Percentiles rank a stretch among this genome's conserved stretches.
These are phyloP conservation scores for Ascochyta viciae-villosae DNA, from an alignment of 2,329 filamentous ascomycete species.

Conservation along the genomic window DNA sequence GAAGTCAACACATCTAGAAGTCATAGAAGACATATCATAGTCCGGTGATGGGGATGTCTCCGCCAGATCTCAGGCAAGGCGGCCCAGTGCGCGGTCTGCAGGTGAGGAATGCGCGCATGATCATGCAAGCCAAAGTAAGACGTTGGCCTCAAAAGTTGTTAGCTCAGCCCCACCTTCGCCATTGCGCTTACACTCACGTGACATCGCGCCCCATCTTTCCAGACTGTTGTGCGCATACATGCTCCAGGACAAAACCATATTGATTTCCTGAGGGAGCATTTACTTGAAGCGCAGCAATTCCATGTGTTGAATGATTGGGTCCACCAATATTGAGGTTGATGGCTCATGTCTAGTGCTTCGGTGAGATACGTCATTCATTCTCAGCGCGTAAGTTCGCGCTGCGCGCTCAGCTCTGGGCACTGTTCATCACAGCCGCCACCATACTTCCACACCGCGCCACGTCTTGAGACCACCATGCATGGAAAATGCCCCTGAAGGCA, in stretches of 20 bases:
- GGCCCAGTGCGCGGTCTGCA: neutral
- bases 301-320: neutral
- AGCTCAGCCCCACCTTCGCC: conserved; percentile 3
- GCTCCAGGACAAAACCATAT: neutral
- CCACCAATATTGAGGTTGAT: neutral
- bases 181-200: neutral
- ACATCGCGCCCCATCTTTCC: neutral
- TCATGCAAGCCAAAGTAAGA: conserved; percentile 2
- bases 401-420: conserved; percentile 6
- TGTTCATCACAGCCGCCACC: conserved; percentile 3
- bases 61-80: neutral
- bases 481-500: conserved; percentile 45
- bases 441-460: neutral
- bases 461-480: neutral
- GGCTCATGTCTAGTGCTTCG: neutral
- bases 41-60: neutral
- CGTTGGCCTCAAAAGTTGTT: neutral
- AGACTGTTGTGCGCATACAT: neutral
- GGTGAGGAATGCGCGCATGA: conserved; percentile 9
- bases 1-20: neutral
- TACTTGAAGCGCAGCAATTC: neutral
- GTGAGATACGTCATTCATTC: conserved; percentile 13
- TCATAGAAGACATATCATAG: neutral
- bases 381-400: neutral
- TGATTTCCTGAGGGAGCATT: neutral